These are phyloP conservation scores for Elsinoe australis DNA, from an alignment of 2,329 filamentous ascomycete species.

Conservation along the genomic window DNA sequence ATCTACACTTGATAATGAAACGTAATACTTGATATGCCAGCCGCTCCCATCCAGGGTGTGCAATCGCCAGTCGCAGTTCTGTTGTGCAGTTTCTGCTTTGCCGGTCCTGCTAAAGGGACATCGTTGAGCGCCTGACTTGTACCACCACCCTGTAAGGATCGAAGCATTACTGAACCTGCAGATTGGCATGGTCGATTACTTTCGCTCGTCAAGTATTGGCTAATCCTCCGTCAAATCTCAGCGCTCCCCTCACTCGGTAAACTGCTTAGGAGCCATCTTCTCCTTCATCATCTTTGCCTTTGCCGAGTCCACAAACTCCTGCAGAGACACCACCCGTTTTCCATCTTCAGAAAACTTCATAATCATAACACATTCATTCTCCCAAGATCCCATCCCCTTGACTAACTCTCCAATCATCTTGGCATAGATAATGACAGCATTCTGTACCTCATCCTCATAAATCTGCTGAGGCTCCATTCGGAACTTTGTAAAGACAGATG, in stretches of 20 bases:
- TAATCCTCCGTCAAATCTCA: too few species aligned
- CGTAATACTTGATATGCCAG: too few species aligned
- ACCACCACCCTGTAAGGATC: too few species aligned
- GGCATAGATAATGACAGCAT: slow-evolving; percentile 34
- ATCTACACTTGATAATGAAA: too few species aligned
- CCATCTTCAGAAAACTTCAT: slow-evolving; percentile 20
- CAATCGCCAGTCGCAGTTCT: too few species aligned
- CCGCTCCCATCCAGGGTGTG: too few species aligned
- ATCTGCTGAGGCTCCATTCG: slow-evolving; percentile 34
- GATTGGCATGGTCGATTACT: too few species aligned
- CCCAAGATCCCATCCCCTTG: slow-evolving; percentile 22
- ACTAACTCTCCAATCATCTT: slow-evolving; percentile 28
- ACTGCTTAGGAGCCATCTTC: slow-evolving; percentile 33
- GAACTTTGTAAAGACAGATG: slow-evolving; percentile 37
- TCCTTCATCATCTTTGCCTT: slow-evolving; percentile 30
- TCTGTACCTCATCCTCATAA: slow-evolving; percentile 29
- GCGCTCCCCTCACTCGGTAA: neutral
- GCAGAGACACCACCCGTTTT: slow-evolving; percentile 24
- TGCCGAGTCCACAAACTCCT: slow-evolving; percentile 39
- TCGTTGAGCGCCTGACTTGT: too few species aligned
- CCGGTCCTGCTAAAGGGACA: too few species aligned
- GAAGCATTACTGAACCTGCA: too few species aligned
- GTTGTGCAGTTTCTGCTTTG: too few species aligned
- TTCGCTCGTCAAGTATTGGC: too few species aligned
- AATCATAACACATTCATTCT: slow-evolving; percentile 24